Conservation (phyloP, 2,329 filamentous ascomycete genomes). For the Sporothrix globosa region DNA sequence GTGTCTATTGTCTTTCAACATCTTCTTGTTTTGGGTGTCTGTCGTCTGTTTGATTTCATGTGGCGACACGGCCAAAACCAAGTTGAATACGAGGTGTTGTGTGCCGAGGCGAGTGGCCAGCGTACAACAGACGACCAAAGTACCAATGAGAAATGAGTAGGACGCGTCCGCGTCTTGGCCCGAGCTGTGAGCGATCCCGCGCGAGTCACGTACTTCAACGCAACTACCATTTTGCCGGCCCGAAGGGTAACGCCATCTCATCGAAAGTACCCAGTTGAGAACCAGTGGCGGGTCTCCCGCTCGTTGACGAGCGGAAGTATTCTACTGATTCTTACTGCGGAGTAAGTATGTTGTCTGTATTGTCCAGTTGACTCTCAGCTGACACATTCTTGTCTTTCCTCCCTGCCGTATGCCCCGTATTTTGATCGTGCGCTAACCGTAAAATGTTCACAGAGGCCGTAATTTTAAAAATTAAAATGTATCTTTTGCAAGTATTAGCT, state of each 20-base stretch:
- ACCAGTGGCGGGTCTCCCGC: not conserved
- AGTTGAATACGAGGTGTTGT: slow-evolving; percentile 16
- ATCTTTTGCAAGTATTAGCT: slow-evolving; percentile 11
- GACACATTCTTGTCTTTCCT: not conserved
- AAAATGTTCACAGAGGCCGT: slow-evolving; percentile 4
- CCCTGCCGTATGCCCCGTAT: slow-evolving; percentile 1
- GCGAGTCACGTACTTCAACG: slow-evolving; percentile 2
- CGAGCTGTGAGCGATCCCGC: not conserved
- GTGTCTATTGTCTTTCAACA: not conserved
- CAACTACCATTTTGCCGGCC: slow-evolving; percentile 15
- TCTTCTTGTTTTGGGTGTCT: not conserved
- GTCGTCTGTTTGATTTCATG: not conserved
- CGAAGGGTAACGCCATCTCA: not conserved
- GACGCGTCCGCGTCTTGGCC: slow-evolving; percentile 24
- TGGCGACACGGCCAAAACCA: not conserved
- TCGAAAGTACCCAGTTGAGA: not conserved
- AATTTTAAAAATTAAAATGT: slow-evolving; percentile 21
- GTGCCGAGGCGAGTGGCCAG: slow-evolving; percentile 7
- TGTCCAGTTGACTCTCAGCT: not conserved
- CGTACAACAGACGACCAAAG: not conserved
- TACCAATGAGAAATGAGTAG: not conserved
- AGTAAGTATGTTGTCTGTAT: not conserved
- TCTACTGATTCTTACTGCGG: not conserved
- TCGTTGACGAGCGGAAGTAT: not conserved
- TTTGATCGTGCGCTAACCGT: not conserved